Conservation (phyloP, 1,284 basidiomycete species). For the Cystobasidium slooffiae region DNA sequence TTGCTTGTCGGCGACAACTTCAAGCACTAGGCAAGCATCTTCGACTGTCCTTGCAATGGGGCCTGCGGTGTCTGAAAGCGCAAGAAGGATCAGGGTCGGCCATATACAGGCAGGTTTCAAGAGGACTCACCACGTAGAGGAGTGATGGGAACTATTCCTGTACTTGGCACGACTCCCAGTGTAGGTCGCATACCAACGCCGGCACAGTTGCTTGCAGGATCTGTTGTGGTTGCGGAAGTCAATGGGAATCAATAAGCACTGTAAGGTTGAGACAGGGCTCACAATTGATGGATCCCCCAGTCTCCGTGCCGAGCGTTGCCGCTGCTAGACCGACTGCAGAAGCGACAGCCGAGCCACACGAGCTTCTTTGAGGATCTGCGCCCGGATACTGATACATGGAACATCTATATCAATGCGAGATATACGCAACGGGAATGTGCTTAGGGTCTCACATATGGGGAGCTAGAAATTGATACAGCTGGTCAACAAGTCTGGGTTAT, state of each 20-base stretch:
- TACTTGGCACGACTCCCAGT: slow-evolving; percentile 50
- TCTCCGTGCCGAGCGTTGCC: slow-evolving; percentile 66
- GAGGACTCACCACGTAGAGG: slow-evolving; percentile 34
- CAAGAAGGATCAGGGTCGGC: not conserved
- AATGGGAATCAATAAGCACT: slow-evolving; percentile 55
- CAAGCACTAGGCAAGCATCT: slow-evolving; percentile 29
- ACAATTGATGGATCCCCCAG: slow-evolving; percentile 33
- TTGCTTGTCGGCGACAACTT: slow-evolving; percentile 4
- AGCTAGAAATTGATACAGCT: not conserved
- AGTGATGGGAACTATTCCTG: slow-evolving; percentile 52
- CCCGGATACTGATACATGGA: slow-evolving; percentile 62
- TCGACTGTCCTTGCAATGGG: slow-evolving; percentile 29
- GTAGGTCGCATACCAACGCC: slow-evolving; percentile 20
- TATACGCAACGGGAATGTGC: slow-evolving; percentile 52
- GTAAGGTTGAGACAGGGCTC: slow-evolving; percentile 1
- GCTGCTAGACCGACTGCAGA: slow-evolving; percentile 68
- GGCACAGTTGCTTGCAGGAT: slow-evolving; percentile 50
- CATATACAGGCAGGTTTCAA: not conserved
- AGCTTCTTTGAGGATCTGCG: slow-evolving; percentile 69
- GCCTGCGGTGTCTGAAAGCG: slow-evolving; percentile 28
- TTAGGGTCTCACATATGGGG: not conserved
- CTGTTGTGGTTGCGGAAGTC: slow-evolving; percentile 5
- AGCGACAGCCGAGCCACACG: slow-evolving; percentile 68
- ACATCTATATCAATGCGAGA: too few species aligned
- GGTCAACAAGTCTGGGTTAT: too few species aligned